These are phyloP conservation scores for Diaporthe amygdali DNA, from an alignment of 2,329 filamentous ascomycete genomes.

Conservation along the genomic window DNA sequence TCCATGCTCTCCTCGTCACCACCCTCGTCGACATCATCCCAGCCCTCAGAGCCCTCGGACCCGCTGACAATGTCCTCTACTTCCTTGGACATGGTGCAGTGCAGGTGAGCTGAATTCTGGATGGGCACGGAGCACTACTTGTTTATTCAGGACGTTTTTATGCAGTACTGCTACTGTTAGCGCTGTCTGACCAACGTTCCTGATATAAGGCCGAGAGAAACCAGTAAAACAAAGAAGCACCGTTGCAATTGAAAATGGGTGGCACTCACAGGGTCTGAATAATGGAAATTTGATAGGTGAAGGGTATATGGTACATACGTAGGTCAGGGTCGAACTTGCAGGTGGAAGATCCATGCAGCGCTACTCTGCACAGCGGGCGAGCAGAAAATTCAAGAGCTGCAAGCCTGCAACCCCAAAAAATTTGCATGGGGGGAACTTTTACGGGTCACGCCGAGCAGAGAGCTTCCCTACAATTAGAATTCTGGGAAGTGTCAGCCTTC, in stretches of 20 bases:
- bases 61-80: conserved; percentile 33
- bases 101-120: background rate
- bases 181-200: background rate
- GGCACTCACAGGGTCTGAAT: background rate
- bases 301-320: background rate
- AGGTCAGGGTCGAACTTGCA: conserved; percentile 19
- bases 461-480: background rate
- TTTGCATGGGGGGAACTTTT: conserved; percentile 19
- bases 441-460: conserved; percentile 17
- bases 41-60: conserved; percentile 44
- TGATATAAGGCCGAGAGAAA: background rate
- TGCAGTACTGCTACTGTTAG: background rate
- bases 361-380: background rate
- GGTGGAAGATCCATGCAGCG: background rate
- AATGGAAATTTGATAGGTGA: background rate
- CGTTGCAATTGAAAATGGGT: background rate
- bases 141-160: background rate
- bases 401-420: conserved; percentile 22
- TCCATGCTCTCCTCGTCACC: conserved; percentile 60
- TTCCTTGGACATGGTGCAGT: conserved; percentile 18
- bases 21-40: conserved; percentile 42
- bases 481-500: background rate
- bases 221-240: background rate
- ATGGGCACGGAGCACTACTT: background rate
- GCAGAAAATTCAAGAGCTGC: conserved; percentile 22